Evolutionary conservation across 495 filamentous ascomycete species (phyloP), one percentile per base, ranked within the genome.

Genomic region (Neurospora sp.): DNA sequence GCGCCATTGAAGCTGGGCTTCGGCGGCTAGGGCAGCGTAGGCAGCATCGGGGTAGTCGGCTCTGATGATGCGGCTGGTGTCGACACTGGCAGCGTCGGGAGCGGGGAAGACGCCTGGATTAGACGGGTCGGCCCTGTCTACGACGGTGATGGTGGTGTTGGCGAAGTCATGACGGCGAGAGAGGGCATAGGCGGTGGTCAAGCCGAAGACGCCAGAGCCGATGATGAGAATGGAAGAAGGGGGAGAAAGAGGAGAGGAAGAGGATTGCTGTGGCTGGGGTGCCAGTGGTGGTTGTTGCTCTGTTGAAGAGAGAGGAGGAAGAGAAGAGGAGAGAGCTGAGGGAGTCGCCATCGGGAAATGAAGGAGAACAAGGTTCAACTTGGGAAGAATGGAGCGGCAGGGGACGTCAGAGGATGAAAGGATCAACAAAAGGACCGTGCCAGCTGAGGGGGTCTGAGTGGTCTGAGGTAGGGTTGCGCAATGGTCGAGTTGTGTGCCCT

Each of bases 181-280:
- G 45, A 96, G 87, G 22, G 91, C 82, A 27, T 87, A 84, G 44
- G 92, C 90, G 12, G 92, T 93, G 40, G 89, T 89, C 68, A 88
- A 86, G 76, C 92, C 92, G 74, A 94, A 94, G 73, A 93, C 90
- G 68, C 92, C 92, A 68, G 90, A 89, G 74, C 92, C 92, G 12
- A 94, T 82, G 72, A 95, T 93, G 70, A 94, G 83, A 73, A 94
- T 90, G 40, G 87, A 89, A 9, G 80, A 77, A 40, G 84, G 85
- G 27, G 80, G 68, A 20, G 75, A 71, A 70, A 75, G 76, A 35
- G 61, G 37, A 3, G 40, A 38, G 3, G 75, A 70, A 45, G 75
- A 71, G 44, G 76, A 76, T 38, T 17, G 16, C 68, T 40, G 16
- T 14, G 10, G 31, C 17, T 38, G 37, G n/a, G 68, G 40, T 70